Evolutionary conservation across 768 basidiomycete species (phyloP), one percentile per base, ranked within the genome.

Genomic region (Boletellus ananas): DNA sequence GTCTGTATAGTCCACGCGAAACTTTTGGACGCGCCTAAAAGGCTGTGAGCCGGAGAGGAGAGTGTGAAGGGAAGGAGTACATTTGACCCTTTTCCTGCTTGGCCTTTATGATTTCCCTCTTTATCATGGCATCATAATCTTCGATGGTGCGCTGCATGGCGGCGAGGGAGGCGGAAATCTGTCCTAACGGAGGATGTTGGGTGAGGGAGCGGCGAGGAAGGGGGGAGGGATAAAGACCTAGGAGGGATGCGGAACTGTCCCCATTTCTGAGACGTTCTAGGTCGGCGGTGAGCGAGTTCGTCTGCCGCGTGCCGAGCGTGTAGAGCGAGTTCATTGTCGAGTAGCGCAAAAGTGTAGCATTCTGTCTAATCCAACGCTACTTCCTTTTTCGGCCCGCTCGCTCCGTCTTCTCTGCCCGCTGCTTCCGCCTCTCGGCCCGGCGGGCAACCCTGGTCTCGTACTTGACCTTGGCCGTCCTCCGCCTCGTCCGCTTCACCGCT

Each of bases 31-130:
- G 20, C 95, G 90, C 77, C 94, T 96, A 61, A 1, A 21, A 54
- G 54, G 37, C 31, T 31, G 38, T 52, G 21, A 54, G 54, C 18
- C 3, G 46, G 29, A 33, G 40, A 39, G 16, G 50, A 23, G 29
- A 45, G 45, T 11, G 34, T 50, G n/a, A n/a, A 47, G 4, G 23
- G 29, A 13, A 35, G 36, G 70, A 81, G 60, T 59, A 94, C 90
- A 88, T 86, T 64, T 88, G 79, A 0, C 94, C 96, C 72, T 98
- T 98, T 72, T 97, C 95, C 69, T 94, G 86, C 72, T 96, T 98
- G 39, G 90, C 84, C 59, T 90, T 92, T 45, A 98, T 94, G 63
- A 96, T 92, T 70, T 99, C 96, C 54, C 94, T 79, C 72, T 87
- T 90, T 0, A 90, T 92, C 90, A 98, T 94, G 9, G 89, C 87